Base-by-base conservation (phyloP, 176 grass and related monocot genomes). In the Ananas comosus region DNA sequence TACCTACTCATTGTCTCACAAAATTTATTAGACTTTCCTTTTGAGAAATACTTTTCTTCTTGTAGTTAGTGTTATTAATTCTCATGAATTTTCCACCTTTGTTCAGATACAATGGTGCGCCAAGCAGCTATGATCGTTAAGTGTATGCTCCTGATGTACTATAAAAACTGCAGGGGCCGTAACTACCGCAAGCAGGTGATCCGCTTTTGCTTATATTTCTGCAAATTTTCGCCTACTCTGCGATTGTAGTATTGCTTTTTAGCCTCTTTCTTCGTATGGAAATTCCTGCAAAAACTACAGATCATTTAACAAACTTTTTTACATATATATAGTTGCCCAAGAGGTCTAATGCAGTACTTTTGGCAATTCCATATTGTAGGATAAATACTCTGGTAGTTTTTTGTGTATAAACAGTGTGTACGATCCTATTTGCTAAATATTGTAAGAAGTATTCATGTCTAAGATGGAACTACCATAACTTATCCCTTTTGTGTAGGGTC, bases 31-130 rank as follows among this genome's bases (percentile, higher is more conserved):
- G 33, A 7, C 33, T 42, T 42, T 42, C 33, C 33, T 42, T 42
- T 42, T 42, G 33, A 42, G 33, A 42, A 42, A 42, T 42, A 42
- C 33, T 42, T 42, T 17, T 57, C 13, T 16, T 57, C 13, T 57
- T 57, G 13, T 9, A 57, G 13, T 57, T 57, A 5, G 13, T 1
- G 53, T 16, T 13, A 16, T 16, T 13, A 16, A 17, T 57, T 57
- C 8, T 57, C 53, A 57, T 17, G n/a, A 57, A 57, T 17, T 57
- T 57, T 57, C 53, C 17, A 57, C 53, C 53, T 19, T 61, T 64
- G 25, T 78, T 25, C 86, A 96, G 93, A 96, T 85, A 96, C 88
- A 69, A 96, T 90, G 93, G 93, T 87, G 16, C 86, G 93, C 66
- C 93, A 96, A 25, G 81, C 84, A 64, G 86, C 86, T 65, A 96